Base-by-base conservation (phyloP, 805 yeast species). In the Nakazawaea siamensis region DNA sequence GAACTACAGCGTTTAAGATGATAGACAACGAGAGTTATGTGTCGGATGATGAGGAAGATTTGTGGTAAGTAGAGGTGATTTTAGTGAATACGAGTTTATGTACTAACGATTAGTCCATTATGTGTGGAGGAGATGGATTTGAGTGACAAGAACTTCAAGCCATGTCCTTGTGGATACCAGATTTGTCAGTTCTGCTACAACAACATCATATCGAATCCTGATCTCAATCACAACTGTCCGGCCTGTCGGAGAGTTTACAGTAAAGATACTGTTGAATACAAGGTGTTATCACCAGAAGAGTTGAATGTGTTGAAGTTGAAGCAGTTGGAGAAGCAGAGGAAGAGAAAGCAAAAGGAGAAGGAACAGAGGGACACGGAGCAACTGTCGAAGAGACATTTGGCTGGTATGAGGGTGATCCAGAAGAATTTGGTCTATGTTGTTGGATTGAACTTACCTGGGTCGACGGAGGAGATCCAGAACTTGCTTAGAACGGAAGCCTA, bases 121-220 rank as follows among this genome's bases (percentile, higher is more conserved):
- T 92, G 99, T 65, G 90, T 88, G 52, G 99, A 92, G 60, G 97
- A 92, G 55, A 80, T 92, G 87, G 99, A 92, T 58, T 77, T 90
- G 31, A 82, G 95, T 13, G 98, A 92, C 60, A 86, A 83, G 52
- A 85, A 87, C 62, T 92, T 92, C 68, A 86, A 82, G 57, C 99
- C 99, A n/a, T 92, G 99, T 66, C 97, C 97, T 1, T 92, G 99
- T 64, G 99, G 99, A 14, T 92, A 92, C 52, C 97, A 94, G 57
- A 84, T 92, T 39, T 92, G 99, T 58, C 97, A 90, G 67, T 92
- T 92, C 55, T 92, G 99, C 58, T 92, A 90, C 68, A 92, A 92
- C 62, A 90, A 88, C 56, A 92, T 92, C 50, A 73, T 96, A 44
- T 92, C 86, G 45, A 90, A 90, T 48, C 97, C 97, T 2, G 96